Evolutionary conservation across 2,329 filamentous ascomycete genomes (phyloP).

Genomic region (Tolypocladium ophioglossoides): DNA sequence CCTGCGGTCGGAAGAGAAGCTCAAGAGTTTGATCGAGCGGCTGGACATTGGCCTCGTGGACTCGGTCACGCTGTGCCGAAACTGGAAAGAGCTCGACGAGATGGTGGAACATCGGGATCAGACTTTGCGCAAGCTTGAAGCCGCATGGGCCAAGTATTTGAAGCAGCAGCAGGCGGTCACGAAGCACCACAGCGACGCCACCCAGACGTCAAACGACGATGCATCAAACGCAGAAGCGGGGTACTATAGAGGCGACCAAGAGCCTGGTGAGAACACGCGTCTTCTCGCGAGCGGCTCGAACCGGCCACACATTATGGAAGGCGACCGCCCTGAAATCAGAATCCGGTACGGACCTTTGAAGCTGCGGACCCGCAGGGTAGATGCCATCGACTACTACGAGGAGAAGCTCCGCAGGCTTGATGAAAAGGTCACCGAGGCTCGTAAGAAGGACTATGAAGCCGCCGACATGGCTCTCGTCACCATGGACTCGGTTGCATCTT

Average conservation of each 20-base stretch:
- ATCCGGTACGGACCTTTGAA: conserved; percentile 72
- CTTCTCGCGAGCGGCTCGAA: conserved; percentile 41
- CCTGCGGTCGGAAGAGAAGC: conserved; percentile 68
- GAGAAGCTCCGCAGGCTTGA: conserved; percentile 74
- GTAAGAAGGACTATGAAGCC: conserved; percentile 65
- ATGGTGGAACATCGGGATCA: conserved; percentile 57
- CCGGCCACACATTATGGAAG: conserved; percentile 24
- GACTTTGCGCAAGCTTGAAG: conserved; percentile 64
- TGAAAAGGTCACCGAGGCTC: conserved; percentile 57
- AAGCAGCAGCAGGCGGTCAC: conserved; percentile 13
- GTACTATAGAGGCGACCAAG: conserved; percentile 23
- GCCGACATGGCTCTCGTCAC: conserved; percentile 90
- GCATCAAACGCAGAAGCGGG: conserved; percentile 17
- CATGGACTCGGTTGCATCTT: conserved; percentile 88
- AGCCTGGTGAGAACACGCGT: conserved; percentile 45
- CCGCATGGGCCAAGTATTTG: conserved; percentile 65
- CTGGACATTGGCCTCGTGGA: conserved; percentile 86
- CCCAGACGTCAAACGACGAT: conserved; percentile 2
- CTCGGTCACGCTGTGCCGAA: conserved; percentile 70
- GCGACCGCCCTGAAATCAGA: conserved; percentile 54
- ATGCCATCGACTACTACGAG: conserved; percentile 91
- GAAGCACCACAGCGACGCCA: conserved; percentile 3
- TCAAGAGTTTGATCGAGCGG: conserved; percentile 79
- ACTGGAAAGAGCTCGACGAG: conserved; percentile 76
- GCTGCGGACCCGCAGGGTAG: conserved; percentile 60